Base-by-base conservation (phyloP, 345 rosid species). In the Salix caprea region DNA sequence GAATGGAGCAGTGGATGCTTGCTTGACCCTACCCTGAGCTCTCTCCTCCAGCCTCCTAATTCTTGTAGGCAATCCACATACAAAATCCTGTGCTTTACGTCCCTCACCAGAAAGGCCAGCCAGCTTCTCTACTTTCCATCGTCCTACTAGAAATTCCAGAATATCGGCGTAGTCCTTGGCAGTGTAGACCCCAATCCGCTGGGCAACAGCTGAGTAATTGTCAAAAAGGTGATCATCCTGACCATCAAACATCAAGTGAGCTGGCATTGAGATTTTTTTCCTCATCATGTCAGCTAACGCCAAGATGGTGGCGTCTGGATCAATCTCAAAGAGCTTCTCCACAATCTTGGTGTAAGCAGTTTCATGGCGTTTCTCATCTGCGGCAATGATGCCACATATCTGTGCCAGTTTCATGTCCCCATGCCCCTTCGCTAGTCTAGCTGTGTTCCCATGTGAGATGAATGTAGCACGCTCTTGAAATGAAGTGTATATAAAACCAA, bases 381-480 rank as follows among this genome's bases (percentile, higher is more conserved):
- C 44, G 2, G 88, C 83, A 34, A 86, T 81, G 46, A 11, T 48
- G 65, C 88, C 86, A 48, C 86, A 81, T 23, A 86, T 75, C 54
- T 83, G 78, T 26, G 88, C 88, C 76, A 86, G 48, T 34, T 74
- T 79, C 32, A 40, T 4, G 80, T 79, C 83, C 5, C 88, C 86
- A 3, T 83, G 82, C 64, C 79, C 54, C 88, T 79, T 81, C 30
- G 85, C 86, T 2, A 74, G 80, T 69, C 72, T 79, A 19, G 86
- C 83, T 24, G 82, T 83, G 74, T 79, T 86, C 18, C 82, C 83
- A 66, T 86, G 88, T 61, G 86, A 83, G 30, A 83, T 75, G 72
- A 86, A 86, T 19, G 88, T 83, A 58, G 88, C 88, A 60, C 86
- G 72, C 60, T 86, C 88, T 69, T 83, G 88, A 67, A 83, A 83